Evolutionary conservation across 306 rosid genomes (phyloP).

Genomic region (Spatholobus suberectus): DNA sequence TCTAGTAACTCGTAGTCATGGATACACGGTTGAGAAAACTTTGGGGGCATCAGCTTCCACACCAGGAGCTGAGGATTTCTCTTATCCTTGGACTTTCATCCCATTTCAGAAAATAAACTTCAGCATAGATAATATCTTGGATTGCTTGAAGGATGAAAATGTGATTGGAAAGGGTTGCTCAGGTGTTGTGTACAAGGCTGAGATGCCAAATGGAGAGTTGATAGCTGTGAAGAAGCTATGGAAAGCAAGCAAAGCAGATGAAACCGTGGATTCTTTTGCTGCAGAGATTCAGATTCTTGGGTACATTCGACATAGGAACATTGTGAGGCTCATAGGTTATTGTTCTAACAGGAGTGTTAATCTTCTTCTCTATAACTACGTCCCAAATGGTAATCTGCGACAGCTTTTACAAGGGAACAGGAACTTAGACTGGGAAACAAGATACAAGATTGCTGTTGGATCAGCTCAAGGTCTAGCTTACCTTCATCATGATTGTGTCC

Average conservation of each 20-base stretch:
- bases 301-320: slow-evolving; percentile 93
- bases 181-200: slow-evolving; percentile 85
- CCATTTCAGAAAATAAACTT: slow-evolving; percentile 93
- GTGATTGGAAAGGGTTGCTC: slow-evolving; percentile 94
- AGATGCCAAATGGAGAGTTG: slow-evolving; percentile 77
- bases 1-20: slow-evolving; percentile 59
- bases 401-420: slow-evolving; percentile 85
- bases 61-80: slow-evolving; percentile 89
- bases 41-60: slow-evolving; percentile 49
- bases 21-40: slow-evolving; percentile 61
- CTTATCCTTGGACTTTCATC: slow-evolving; percentile 98
- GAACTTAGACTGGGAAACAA: slow-evolving; percentile 90
- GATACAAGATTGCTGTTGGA: slow-evolving; percentile 97
- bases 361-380: slow-evolving; percentile 90
- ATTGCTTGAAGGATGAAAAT: slow-evolving; percentile 90
- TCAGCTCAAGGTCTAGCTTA: slow-evolving; percentile 94
- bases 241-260: slow-evolving; percentile 91
- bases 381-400: slow-evolving; percentile 90
- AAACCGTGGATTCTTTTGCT: slow-evolving; percentile 80
- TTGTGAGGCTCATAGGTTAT: slow-evolving; percentile 88
- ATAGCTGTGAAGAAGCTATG: slow-evolving; percentile 96
- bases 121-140: slow-evolving; percentile 79
- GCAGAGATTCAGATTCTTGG: slow-evolving; percentile 98
- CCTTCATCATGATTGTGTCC: slow-evolving; percentile 97
- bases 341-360: slow-evolving; percentile 92